A percentile compares a stretch with the other conserved stretches of the same genome.
phyloP scores from a whole-genome alignment of 1,284 basidiomycete species.

The Mycena citricolor region DNA sequence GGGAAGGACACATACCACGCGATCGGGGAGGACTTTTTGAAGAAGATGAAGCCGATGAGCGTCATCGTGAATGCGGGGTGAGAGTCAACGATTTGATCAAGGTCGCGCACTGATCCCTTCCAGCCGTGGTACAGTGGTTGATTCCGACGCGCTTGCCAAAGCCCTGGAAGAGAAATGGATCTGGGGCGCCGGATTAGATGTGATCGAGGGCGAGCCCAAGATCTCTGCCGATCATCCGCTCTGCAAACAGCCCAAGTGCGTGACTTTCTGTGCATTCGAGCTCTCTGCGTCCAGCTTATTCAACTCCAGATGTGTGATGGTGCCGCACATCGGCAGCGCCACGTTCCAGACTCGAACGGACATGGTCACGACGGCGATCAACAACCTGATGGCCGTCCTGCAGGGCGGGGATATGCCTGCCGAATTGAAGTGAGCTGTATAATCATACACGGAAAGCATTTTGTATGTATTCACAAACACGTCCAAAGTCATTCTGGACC shows the following conservation, averaged over 20 bases:
- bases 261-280: neutral
- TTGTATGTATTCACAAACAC: too few relatives aligned
- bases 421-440: too few relatives aligned
- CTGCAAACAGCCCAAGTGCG: conserved; percentile 69
- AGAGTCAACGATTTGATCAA: too few relatives aligned
- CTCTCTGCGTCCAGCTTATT: neutral
- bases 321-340: conserved; percentile 92
- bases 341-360: conserved; percentile 80
- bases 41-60: conserved; percentile 80
- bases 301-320: conserved; percentile 33
- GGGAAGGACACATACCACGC: conserved; percentile 72
- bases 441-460: too few relatives aligned
- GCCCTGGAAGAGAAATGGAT: conserved; percentile 79
- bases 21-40: conserved; percentile 71
- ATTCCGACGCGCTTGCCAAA: conserved; percentile 82
- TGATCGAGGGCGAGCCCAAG: conserved; percentile 87
- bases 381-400: too few relatives aligned
- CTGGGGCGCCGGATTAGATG: conserved; percentile 92
- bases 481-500: too few relatives aligned
- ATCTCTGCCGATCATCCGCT: conserved; percentile 68
- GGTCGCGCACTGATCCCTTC: too few relatives aligned
- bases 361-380: too few relatives aligned
- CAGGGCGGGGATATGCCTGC: too few relatives aligned
- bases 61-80: conserved; percentile 72
- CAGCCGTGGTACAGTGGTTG: conserved; percentile 68